phyloP scores from a whole-genome alignment of 345 rosid species.

The Clarkia xantiana region DNA sequence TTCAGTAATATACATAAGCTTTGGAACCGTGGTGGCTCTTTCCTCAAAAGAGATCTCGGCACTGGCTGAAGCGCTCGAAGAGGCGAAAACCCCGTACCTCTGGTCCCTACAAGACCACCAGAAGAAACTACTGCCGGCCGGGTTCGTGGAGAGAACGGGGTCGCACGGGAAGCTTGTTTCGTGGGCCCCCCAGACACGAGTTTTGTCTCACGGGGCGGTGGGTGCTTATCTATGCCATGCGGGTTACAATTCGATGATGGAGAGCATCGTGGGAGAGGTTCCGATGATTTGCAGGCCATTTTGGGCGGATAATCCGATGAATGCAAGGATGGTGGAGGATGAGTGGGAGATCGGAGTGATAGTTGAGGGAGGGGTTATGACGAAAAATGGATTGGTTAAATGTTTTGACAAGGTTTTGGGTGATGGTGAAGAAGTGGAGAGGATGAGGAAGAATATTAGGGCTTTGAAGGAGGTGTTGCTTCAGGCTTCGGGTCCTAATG shows the following conservation, averaged over 20 bases:
- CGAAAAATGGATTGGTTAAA: slow-evolving; percentile 3
- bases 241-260: slow-evolving; percentile 39
- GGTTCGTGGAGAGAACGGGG: slow-evolving; percentile 21
- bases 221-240: slow-evolving; percentile 33
- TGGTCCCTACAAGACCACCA: slow-evolving; percentile 12
- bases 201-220: slow-evolving; percentile 26
- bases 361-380: slow-evolving; percentile 9
- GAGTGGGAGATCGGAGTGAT: slow-evolving; percentile 17
- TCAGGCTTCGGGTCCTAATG: no score
- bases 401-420: slow-evolving; percentile 6
- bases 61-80: slow-evolving; percentile 38
- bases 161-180: slow-evolving; percentile 33
- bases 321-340: slow-evolving; percentile 14
- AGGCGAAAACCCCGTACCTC: slow-evolving; percentile 17
- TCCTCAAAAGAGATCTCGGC: slow-evolving; percentile 33
- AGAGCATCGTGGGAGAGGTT: slow-evolving; percentile 37
- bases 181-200: slow-evolving; percentile 40
- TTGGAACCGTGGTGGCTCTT: slow-evolving; percentile 25
- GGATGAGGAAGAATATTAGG: slow-evolving; percentile 9
- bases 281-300: slow-evolving; percentile 51
- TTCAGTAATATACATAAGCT: slow-evolving; percentile 41
- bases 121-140: slow-evolving; percentile 8
- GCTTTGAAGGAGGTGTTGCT: slow-evolving; percentile 7
- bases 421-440: slow-evolving; percentile 9
- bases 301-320: slow-evolving; percentile 32